Evolutionary conservation across 495 filamentous ascomycete genomes (phyloP), one percentile per base, ranked within the genome.

Genomic region (Penicillium canescens): DNA sequence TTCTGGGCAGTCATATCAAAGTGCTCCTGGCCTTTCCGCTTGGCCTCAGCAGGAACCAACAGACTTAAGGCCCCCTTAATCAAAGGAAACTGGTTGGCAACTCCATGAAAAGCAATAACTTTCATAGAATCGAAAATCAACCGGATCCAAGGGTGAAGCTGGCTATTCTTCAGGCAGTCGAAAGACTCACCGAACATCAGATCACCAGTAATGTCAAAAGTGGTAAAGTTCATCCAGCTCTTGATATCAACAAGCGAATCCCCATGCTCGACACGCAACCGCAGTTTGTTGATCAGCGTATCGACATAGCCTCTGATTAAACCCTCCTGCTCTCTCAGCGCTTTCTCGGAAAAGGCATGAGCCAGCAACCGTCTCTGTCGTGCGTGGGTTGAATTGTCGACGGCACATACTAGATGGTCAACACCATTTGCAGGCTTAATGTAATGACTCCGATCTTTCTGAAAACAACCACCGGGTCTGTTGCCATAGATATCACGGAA

Each of bases 401-500:
- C 38, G 9, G 57, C 58, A 34, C 50, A 50, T 3, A 66, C 46
- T 9, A 68, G 18, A 50, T 64, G 54, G 28, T 61, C 55, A 11
- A 60, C 55, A 0, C 60, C 60, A 57, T 68, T 66, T 1, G 50
- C 55, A 0, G 65, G 60, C 3, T 54, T 46, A n/a, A 61, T 14
- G 35, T 68, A 68, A 10, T 54, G 60, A 9, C 46, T 56, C 0
- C 49, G 55, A 43, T 68, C 60, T 14, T 66, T 68, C 1, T 53
- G 44, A 9, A 68, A 61, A 16, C 60, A 62, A 3, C 57, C 57
- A 0, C 82, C 44, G 57, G 69, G 20, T 69, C 73, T 20, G 70
- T 65, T 18, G 8, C 78, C 79, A 52, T 86, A 83, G 43, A 89
- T 84, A 51, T 85, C 82, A 23, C 77, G 75, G 71, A 76, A 83